Conservation (phyloP, 2,329 filamentous ascomycete genomes). For the Chaetomiaceae sp. region DNA sequence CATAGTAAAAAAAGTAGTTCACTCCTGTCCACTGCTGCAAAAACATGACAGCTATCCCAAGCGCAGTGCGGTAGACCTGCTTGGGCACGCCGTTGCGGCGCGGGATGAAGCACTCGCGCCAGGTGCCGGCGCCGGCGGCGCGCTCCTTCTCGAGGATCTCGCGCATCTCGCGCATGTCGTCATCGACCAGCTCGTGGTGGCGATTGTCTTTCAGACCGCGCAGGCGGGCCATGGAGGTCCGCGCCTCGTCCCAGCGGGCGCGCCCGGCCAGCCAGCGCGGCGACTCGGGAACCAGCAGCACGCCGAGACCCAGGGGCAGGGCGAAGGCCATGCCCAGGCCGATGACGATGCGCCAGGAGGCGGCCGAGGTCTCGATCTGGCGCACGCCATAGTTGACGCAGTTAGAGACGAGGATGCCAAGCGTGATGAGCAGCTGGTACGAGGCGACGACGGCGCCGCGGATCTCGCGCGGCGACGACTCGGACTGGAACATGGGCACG, state of each 20-base stretch:
- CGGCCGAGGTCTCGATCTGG: constrained; percentile 34
- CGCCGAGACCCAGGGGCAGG: constrained; percentile 45
- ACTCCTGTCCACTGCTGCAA: constrained; percentile 63
- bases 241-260: constrained; percentile 42
- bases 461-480: constrained; percentile 56
- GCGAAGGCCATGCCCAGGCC: constrained; percentile 49
- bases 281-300: constrained; percentile 50
- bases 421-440: constrained; percentile 70
- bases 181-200: constrained; percentile 38
- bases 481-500: constrained; percentile 62
- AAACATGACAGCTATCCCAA: constrained; percentile 59
- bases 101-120: constrained; percentile 56
- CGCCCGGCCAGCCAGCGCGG: constrained; percentile 50
- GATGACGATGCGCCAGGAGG: constrained; percentile 58
- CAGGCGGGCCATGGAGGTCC: constrained; percentile 46
- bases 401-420: constrained; percentile 57
- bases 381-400: constrained; percentile 49
- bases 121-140: constrained; percentile 41
- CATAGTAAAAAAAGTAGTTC: constrained; percentile 60
- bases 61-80: constrained; percentile 54
- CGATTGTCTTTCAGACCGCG: constrained; percentile 45
- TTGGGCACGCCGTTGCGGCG: constrained; percentile 37
- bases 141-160: constrained; percentile 41
- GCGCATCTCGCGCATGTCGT: constrained; percentile 48
- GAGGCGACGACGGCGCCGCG: constrained; percentile 59